These are phyloP conservation scores for Ceratocystis cubensis DNA, from an alignment of 2,329 filamentous ascomycete genomes.

Conservation along the genomic window DNA sequence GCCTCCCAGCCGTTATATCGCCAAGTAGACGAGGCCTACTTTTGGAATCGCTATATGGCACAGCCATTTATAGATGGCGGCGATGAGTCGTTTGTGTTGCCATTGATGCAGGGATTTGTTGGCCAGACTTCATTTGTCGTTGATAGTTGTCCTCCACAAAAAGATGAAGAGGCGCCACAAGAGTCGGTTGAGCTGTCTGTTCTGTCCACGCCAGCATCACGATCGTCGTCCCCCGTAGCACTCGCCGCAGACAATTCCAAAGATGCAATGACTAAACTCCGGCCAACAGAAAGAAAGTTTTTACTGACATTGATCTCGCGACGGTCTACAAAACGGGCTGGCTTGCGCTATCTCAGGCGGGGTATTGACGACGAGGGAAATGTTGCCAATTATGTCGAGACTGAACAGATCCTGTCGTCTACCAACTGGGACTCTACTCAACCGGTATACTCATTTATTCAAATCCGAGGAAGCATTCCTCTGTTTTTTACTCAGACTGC, in stretches of 20 bases:
- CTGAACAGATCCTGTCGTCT: conserved; percentile 78
- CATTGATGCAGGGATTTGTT: conserved; percentile 87
- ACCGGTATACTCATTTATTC: conserved; percentile 70
- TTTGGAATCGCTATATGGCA: conserved; percentile 77
- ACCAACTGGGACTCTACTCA: conserved; percentile 41
- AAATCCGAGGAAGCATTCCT: conserved; percentile 82
- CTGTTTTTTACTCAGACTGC: conserved; percentile 91
- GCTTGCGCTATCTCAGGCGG: conserved; percentile 76
- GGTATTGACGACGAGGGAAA: conserved; percentile 84
- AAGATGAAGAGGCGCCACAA: conserved; percentile 33
- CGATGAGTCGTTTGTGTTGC: conserved; percentile 58
- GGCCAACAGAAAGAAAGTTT: conserved; percentile 42
- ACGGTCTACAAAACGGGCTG: conserved; percentile 72
- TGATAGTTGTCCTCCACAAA: conserved; percentile 46
- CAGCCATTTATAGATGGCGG: conserved; percentile 62
- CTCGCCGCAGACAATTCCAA: background rate
- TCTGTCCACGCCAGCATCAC: conserved; percentile 26
- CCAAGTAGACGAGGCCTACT: conserved; percentile 65
- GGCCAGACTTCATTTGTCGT: conserved; percentile 73
- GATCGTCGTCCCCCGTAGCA: conserved; percentile 12
- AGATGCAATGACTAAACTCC: conserved; percentile 24
- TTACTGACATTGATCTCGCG: conserved; percentile 87
- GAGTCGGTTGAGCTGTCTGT: conserved; percentile 37
- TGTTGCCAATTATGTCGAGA: conserved; percentile 84
- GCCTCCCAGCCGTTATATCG: conserved; percentile 48